Percentiles rank a stretch among this genome's conserved stretches.
Conservation (phyloP, 257 asterid species). For the Paraleonurus japonicus region DNA sequence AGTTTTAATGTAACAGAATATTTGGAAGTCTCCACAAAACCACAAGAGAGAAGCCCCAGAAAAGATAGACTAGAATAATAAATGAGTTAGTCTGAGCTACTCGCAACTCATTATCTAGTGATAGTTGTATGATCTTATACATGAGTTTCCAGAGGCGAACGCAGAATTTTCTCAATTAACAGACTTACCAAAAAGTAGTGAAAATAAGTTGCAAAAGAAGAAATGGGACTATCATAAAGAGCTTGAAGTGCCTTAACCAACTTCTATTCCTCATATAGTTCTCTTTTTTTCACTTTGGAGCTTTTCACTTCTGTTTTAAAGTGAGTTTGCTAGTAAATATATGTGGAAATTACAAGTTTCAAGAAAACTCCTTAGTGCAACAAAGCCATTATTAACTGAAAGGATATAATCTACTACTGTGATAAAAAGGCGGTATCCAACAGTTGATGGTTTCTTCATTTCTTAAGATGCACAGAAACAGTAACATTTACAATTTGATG, state of each 20-base stretch:
- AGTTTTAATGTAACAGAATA: background rate
- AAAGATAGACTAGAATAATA: background rate
- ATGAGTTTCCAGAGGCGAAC: background rate
- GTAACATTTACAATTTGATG: background rate
- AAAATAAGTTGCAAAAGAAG: background rate
- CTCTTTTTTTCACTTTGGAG: background rate
- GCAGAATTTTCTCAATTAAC: background rate
- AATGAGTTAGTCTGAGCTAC: background rate
- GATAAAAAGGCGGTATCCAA: background rate
- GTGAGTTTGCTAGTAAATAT: background rate
- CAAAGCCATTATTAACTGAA: background rate
- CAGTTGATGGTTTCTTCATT: background rate
- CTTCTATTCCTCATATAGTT: background rate
- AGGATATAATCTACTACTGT: background rate
- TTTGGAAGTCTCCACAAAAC: background rate
- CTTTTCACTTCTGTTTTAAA: background rate
- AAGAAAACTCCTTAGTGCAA: background rate
- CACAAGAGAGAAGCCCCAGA: background rate
- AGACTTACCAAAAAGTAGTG: background rate
- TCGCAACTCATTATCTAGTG: background rate
- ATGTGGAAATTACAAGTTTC: background rate
- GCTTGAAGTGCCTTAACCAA: constrained; percentile 4
- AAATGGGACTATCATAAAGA: background rate
- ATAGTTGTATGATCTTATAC: background rate
- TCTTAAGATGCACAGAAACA: background rate